These are phyloP conservation scores for Boletus pseudo-olivaceus DNA, from an alignment of 768 basidiomycete species.

Conservation along the genomic window DNA sequence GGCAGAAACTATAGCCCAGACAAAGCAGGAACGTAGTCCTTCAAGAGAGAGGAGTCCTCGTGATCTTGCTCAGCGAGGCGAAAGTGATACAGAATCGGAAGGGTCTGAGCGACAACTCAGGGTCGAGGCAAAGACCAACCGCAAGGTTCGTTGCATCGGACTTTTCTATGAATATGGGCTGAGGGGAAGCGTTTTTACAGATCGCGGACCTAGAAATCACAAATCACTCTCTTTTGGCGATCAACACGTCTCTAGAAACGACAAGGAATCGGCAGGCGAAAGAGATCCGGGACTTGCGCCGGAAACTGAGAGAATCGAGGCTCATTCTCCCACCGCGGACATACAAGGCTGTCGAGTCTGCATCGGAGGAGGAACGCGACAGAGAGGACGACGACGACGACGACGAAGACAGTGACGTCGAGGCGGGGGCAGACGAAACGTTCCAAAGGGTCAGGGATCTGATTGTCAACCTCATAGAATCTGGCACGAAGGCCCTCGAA, in stretches of 20 bases:
- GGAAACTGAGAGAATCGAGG: slow-evolving; percentile 78
- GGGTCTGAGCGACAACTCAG: slow-evolving; percentile 52
- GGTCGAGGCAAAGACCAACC: slow-evolving; percentile 78
- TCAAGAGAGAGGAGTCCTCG: slow-evolving; percentile 18
- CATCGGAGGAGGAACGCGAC: slow-evolving; percentile 40
- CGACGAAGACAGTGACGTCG: slow-evolving; percentile 39
- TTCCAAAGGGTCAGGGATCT: slow-evolving; percentile 64
- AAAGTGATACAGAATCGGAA: slow-evolving; percentile 33
- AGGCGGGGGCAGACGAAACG: slow-evolving; percentile 46
- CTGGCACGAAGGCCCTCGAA: slow-evolving; percentile 61
- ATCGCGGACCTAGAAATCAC: slow-evolving; percentile 92
- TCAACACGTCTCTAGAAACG: slow-evolving; percentile 80
- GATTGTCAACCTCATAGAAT: slow-evolving; percentile 57
- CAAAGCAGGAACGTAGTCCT: slow-evolving; percentile 17
- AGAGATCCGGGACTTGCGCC: slow-evolving; percentile 81
- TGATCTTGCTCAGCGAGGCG: slow-evolving; percentile 17
- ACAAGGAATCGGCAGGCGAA: slow-evolving; percentile 75
- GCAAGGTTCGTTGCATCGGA: slow-evolving; percentile 55
- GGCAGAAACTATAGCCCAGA: slow-evolving; percentile 7
- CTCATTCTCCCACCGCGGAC: slow-evolving; percentile 69
- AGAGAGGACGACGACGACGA: slow-evolving; percentile 38
- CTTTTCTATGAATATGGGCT: not conserved
- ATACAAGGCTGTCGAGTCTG: slow-evolving; percentile 54
- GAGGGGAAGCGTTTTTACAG: slow-evolving; percentile 37
- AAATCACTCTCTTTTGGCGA: slow-evolving; percentile 78